Evolutionary conservation across 2,329 filamentous ascomycete species (phyloP).

Genomic region (Alternaria angustiovoidea): DNA sequence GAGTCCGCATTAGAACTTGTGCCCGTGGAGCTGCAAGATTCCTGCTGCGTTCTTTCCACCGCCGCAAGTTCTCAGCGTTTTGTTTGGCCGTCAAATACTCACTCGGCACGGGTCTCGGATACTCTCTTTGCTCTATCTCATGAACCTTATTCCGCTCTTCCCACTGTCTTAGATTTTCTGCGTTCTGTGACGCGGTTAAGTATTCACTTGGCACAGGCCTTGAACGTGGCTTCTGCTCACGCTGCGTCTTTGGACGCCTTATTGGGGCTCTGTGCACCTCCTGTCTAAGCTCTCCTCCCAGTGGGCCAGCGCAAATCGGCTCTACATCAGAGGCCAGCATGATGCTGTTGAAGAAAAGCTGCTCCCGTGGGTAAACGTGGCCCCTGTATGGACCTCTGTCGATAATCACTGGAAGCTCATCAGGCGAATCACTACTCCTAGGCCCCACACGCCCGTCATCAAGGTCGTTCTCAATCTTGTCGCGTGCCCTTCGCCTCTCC

Average conservation of each 20-base stretch:
- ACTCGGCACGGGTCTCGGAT: constrained; percentile 2
- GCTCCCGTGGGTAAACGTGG: constrained; percentile 18
- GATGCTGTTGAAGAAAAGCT: constrained; percentile 30
- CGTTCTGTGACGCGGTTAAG: constrained; percentile 1
- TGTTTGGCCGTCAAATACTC: constrained; percentile 2
- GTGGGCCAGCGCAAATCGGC: constrained; percentile 4
- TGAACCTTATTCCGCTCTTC: not conserved
- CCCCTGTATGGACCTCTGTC: constrained; percentile 24
- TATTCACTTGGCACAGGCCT: constrained; percentile 8
- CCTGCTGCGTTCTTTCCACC: not conserved
- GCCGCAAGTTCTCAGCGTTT: not conserved
- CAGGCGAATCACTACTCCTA: constrained; percentile 4
- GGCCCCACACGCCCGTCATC: constrained; percentile 7
- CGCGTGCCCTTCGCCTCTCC: not conserved
- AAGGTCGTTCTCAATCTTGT: constrained; percentile 9
- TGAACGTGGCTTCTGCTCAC: not conserved
- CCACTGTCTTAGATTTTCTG: constrained; percentile 2
- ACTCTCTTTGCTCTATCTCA: not conserved
- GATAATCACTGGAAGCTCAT: constrained; percentile 20
- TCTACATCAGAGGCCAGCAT: constrained; percentile 25
- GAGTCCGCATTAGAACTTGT: not conserved
- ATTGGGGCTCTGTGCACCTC: constrained; percentile 8
- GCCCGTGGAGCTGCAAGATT: not conserved
- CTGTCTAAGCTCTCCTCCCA: constrained; percentile 6
- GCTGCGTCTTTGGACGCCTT: not conserved